phyloP scores from a whole-genome alignment of 371 early-diverging fungal species.

The Batkoa obscura region DNA sequence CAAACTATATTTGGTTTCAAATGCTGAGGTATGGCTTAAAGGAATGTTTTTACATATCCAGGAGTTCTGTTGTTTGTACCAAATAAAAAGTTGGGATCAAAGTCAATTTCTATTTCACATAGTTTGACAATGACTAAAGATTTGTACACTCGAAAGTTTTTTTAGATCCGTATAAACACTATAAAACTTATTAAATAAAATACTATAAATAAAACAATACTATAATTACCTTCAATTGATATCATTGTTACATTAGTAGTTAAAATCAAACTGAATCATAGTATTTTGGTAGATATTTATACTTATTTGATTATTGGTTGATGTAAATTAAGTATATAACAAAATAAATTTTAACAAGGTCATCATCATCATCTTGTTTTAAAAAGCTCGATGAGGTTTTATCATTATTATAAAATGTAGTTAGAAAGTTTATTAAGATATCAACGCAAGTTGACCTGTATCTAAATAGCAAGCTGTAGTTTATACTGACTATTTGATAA shows the following conservation, averaged over 20 bases:
- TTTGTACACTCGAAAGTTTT: conserved; percentile 35
- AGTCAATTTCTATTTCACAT: conserved; percentile 42
- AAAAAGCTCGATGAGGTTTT: too few relatives aligned
- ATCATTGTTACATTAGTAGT: neutral
- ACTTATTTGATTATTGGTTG: neutral
- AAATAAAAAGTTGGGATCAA: conserved; percentile 38
- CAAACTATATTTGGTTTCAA: conserved; percentile 51
- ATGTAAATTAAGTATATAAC: too few relatives aligned
- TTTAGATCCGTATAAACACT: neutral
- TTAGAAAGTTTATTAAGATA: too few relatives aligned
- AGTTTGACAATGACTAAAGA: conserved; percentile 56
- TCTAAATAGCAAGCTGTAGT: too few relatives aligned
- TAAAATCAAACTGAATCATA: neutral
- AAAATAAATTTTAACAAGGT: too few relatives aligned
- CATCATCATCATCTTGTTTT: too few relatives aligned
- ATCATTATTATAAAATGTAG: too few relatives aligned
- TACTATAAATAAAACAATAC: neutral
- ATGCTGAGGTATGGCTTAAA: conserved; percentile 34
- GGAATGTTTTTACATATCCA: conserved; percentile 67
- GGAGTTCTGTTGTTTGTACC: conserved; percentile 48
- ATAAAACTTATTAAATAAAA: neutral
- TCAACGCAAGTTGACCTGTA: too few relatives aligned
- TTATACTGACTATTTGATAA: too few relatives aligned
- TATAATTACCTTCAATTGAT: neutral
- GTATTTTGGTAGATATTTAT: neutral